Percentiles rank a stretch among this genome's conserved stretches.
Conservation (phyloP, 139 green algal species). For the Chlamydomonas sp. region DNA sequence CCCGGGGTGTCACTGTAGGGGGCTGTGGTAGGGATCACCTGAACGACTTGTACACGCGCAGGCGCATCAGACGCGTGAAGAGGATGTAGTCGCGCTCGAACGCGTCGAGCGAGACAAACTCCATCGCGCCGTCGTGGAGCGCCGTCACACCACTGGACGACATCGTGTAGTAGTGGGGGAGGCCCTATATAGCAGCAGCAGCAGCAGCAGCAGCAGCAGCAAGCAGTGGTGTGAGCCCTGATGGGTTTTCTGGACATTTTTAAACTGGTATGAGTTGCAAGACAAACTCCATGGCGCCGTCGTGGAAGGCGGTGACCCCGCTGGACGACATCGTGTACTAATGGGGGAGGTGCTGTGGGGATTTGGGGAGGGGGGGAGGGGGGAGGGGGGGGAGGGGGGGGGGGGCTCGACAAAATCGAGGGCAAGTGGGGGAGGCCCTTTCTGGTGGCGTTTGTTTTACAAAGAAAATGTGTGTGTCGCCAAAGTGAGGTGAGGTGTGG, state of each 20-base stretch:
- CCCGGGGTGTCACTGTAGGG: too few relatives aligned
- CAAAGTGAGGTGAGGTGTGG: too few relatives aligned
- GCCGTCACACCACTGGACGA: conserved; percentile 48
- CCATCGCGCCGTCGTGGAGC: conserved; percentile 33
- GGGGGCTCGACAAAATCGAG: conserved; percentile 45
- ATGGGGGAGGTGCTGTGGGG: neutral
- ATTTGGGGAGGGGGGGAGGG: too few relatives aligned
- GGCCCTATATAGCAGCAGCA: too few relatives aligned
- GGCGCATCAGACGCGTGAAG: conserved; percentile 43
- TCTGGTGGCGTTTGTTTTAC: too few relatives aligned
- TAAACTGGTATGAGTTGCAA: too few relatives aligned
- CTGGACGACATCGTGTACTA: conserved; percentile 52
- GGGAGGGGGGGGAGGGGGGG: too few relatives aligned
- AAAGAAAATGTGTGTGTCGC: too few relatives aligned
- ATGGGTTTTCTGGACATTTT: too few relatives aligned
- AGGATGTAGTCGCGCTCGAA: conserved; percentile 61
- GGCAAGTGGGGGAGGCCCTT: conserved; percentile 31
- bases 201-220: too few relatives aligned
- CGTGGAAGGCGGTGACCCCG: conserved; percentile 51
- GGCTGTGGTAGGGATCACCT: too few relatives aligned
- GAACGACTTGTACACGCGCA: conserved; percentile 39
- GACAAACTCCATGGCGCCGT: conserved; percentile 43
- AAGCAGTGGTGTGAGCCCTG: too few relatives aligned
- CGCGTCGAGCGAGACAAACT: conserved; percentile 48
- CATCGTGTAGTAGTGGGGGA: conserved; percentile 49